Evolutionary conservation across 2,329 filamentous ascomycete genomes (phyloP).

Genomic region (Colletotrichum sp.): DNA sequence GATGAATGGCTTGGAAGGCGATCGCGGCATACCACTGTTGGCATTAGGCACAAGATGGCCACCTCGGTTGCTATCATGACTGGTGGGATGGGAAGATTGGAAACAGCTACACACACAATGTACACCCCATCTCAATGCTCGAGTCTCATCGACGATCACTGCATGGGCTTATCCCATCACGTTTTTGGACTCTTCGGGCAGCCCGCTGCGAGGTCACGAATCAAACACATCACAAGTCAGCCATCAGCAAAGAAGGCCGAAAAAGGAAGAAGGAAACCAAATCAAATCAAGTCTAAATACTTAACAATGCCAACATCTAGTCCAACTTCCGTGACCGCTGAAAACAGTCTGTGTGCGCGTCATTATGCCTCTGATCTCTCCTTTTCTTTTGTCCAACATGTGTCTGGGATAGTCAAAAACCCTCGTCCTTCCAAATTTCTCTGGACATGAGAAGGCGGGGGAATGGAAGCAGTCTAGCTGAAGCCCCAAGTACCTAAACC

Average conservation of each 20-base stretch:
- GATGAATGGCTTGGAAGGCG: background rate
- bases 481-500: background rate
- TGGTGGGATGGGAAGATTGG: background rate
- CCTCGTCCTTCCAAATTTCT: background rate
- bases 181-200: background rate
- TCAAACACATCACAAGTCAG: background rate
- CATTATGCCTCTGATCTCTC: background rate
- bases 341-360: background rate
- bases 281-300: background rate
- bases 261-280: background rate
- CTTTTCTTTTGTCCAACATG: background rate
- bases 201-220: accelerated
- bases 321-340: background rate
- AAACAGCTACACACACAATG: background rate
- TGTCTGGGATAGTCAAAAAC: background rate
- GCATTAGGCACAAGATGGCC: background rate
- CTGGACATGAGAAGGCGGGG: background rate
- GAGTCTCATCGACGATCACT: background rate
- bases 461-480: background rate
- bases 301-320: background rate
- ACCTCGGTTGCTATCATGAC: background rate
- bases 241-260: background rate
- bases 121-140: accelerated
- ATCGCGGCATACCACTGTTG: background rate
- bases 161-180: background rate